A percentile compares a stretch with the other conserved stretches of the same genome.
Evolutionary conservation across 116 monocot species (phyloP).

Genomic region (Trichopus zeylanicus): DNA sequence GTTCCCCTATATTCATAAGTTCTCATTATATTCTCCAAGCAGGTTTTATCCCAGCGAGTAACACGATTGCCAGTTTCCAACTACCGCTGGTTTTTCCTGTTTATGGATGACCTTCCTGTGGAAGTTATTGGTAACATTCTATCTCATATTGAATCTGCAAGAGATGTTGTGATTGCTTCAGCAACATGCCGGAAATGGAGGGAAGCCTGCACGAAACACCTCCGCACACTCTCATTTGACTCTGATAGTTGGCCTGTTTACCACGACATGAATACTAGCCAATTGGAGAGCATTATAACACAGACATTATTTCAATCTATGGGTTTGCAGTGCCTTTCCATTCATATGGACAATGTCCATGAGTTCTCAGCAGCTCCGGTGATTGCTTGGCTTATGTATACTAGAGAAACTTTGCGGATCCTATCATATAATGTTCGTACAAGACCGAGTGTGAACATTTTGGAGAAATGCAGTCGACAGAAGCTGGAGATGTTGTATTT

Average conservation of each 20-base stretch:
- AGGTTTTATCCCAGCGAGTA: too few species aligned
- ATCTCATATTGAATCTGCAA: constrained; percentile 64
- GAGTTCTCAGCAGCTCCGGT: constrained; percentile 90
- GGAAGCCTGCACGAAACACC: constrained; percentile 70
- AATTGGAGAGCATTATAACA: constrained; percentile 86
- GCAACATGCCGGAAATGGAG: constrained; percentile 86
- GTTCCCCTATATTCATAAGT: too few species aligned
- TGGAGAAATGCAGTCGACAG: constrained; percentile 81
- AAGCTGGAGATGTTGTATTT: constrained; percentile 77
- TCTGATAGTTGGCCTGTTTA: constrained; percentile 62
- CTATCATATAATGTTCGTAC: constrained; percentile 67
- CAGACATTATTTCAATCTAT: constrained; percentile 88
- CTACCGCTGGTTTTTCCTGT: too few species aligned
- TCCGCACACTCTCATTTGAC: constrained; percentile 62
- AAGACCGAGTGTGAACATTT: constrained; percentile 67
- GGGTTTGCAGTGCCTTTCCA: constrained; percentile 66
- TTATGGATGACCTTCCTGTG: constrained; percentile 80
- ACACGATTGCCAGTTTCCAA: too few species aligned
- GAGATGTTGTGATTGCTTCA: constrained; percentile 76
- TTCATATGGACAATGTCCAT: constrained; percentile 63
- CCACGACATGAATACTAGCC: constrained; percentile 47
- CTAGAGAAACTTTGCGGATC: constrained; percentile 68
- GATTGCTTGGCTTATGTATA: constrained; percentile 97
- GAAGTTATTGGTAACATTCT: constrained; percentile 97
- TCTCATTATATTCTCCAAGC: too few species aligned